Evolutionary conservation across 2,329 filamentous ascomycete species (phyloP).

Genomic region (Berkeleyomyces rouxiae): DNA sequence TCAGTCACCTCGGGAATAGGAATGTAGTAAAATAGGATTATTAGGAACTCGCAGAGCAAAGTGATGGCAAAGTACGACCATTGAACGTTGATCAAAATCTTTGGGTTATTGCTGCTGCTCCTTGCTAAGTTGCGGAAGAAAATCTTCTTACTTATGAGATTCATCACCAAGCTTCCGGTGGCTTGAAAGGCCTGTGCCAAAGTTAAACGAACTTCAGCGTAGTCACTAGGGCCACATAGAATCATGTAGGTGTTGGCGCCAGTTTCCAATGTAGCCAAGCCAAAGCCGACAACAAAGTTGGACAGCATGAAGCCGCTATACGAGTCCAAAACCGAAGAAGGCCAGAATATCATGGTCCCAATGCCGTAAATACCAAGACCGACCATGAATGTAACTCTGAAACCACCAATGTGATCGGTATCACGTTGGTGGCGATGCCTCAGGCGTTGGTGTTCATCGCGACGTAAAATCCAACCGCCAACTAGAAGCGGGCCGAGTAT

Average conservation of each 20-base stretch:
- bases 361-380: slow-evolving; percentile 59
- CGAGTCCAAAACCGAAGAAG: slow-evolving; percentile 54
- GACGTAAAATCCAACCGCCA: slow-evolving; percentile 52
- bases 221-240: slow-evolving; percentile 56
- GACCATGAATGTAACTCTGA: slow-evolving; percentile 64
- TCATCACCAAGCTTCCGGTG: slow-evolving; percentile 56
- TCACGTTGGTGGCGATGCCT: slow-evolving; percentile 21
- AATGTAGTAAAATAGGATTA: slow-evolving; percentile 52
- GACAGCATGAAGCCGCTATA: slow-evolving; percentile 64
- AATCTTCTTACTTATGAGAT: slow-evolving; percentile 55
- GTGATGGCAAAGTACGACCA: slow-evolving; percentile 78
- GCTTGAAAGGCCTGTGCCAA: slow-evolving; percentile 62
- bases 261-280: slow-evolving; percentile 61
- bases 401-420: slow-evolving; percentile 41
- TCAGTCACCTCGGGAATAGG: slow-evolving; percentile 46
- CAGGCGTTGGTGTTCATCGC: slow-evolving; percentile 42
- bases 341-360: slow-evolving; percentile 77
- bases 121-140: slow-evolving; percentile 41
- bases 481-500: slow-evolving; percentile 53
- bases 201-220: slow-evolving; percentile 58
- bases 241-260: slow-evolving; percentile 60
- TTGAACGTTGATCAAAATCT: slow-evolving; percentile 55
- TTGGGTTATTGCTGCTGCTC: slow-evolving; percentile 32
- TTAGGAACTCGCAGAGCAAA: slow-evolving; percentile 53
- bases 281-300: slow-evolving; percentile 60